Percentiles rank a stretch among this genome's conserved stretches.
Conservation (phyloP, 176 grass and related monocot species). For the Cymbopogon citratus region DNA sequence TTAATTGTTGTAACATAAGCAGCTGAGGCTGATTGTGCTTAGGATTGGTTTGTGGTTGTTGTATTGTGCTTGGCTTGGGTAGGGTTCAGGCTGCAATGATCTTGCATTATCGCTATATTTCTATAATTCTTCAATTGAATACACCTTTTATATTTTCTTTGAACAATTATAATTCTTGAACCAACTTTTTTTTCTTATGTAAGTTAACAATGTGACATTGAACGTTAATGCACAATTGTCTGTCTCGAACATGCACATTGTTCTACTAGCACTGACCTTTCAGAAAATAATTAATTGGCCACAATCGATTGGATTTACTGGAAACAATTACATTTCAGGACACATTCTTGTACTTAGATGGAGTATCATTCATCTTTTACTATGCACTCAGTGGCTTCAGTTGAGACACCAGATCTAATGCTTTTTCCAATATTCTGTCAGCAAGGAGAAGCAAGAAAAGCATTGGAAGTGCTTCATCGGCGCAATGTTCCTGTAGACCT, state of each 20-base stretch:
- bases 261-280: background rate
- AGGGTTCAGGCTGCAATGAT: background rate
- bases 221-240: background rate
- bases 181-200: background rate
- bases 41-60: background rate
- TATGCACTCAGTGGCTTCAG: background rate
- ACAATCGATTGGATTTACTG: background rate
- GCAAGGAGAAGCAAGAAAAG: constrained; percentile 99
- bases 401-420: background rate
- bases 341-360: background rate
- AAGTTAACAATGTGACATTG: background rate
- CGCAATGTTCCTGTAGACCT: constrained; percentile 78
- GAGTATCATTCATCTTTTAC: background rate
- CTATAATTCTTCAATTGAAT: background rate
- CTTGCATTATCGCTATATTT: constrained; percentile 9
- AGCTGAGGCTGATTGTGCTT: background rate
- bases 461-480: constrained; percentile 83
- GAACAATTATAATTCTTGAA: constrained; percentile 5
- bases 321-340: background rate
- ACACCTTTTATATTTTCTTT: background rate
- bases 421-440: constrained; percentile 39
- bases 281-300: no score
- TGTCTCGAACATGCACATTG: background rate
- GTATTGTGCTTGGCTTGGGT: background rate
- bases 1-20: constrained; percentile 6